Base-by-base conservation (phyloP, 1,139 yeast species). In the Saccharomyces hybrid region DNA sequence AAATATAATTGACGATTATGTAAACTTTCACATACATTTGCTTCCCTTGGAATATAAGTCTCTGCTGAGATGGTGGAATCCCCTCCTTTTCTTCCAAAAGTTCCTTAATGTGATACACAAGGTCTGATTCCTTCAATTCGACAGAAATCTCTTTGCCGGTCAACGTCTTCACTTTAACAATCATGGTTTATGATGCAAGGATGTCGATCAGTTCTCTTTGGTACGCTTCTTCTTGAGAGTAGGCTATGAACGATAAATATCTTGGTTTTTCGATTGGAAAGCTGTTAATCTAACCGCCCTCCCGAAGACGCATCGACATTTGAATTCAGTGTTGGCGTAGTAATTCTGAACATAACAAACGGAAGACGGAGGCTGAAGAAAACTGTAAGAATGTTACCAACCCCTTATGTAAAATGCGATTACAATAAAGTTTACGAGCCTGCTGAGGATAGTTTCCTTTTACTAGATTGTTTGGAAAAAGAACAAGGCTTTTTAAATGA, bases 11-110 rank as follows among this genome's bases (percentile, higher is more conserved):
- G 13, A 9, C n/a, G n/a, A 38, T 38, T 6, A 19, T 23, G n/a
- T 27, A 47, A 48, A 19, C 23, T 19, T 19, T 19, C 23, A 76
- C 84, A 68, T 71, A 80, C 84, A 93, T 81, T 73, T 91, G 97
- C 64, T 90, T 88, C 19, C 99, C 99, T 57, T 88, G 85, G 73
- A 82, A 90, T 66, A 93, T 86, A 61, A 93, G 80, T 63, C 97
- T 80, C 71, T 93, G 99, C 72, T 93, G 99, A 32, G 89, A 83
- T 23, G 99, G 98, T 3, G 98, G 97, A 56, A 93, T 93, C 3
- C 99, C 99, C 70, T 93, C 99, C 68, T 90, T 88, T 68, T 93
- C 97, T 71, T 93, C 98, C 76, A 93, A 83, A 71, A 88, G 81
- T 70, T 93, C 98, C 73, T 93, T 93, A 73, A 93, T 84, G 53